phyloP scores from a whole-genome alignment of 2,329 filamentous ascomycete species.

The Hymenoscyphus linearis region DNA sequence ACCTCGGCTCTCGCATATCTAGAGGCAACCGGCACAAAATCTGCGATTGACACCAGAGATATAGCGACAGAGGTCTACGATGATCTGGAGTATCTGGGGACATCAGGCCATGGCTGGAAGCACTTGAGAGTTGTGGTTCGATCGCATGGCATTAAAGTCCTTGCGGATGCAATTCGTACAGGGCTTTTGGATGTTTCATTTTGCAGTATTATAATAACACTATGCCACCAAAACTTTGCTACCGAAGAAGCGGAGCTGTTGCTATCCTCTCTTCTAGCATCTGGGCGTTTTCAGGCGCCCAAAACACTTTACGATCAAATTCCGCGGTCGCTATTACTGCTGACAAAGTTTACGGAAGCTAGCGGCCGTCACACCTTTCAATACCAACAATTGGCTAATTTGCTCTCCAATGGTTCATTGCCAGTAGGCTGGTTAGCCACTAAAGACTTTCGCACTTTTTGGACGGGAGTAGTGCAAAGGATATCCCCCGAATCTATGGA shows the following conservation, averaged over 20 bases:
- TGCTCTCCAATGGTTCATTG: slow-evolving; percentile 35
- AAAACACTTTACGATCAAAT: slow-evolving; percentile 27
- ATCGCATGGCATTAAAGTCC: slow-evolving; percentile 41
- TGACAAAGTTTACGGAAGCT: slow-evolving; percentile 33
- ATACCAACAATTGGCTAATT: slow-evolving; percentile 34
- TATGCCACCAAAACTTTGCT: slow-evolving; percentile 37
- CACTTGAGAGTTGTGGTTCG: slow-evolving; percentile 42
- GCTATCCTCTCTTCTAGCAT: slow-evolving; percentile 33
- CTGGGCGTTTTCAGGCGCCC: slow-evolving; percentile 35
- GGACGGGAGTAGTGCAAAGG: slow-evolving; percentile 35
- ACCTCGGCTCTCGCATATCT: slow-evolving; percentile 36
- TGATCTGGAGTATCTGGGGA: slow-evolving; percentile 42
- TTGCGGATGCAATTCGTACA: slow-evolving; percentile 39
- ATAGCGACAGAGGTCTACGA: slow-evolving; percentile 43
- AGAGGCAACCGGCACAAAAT: slow-evolving; percentile 35
- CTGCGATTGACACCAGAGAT: slow-evolving; percentile 31
- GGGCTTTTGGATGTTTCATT: slow-evolving; percentile 40
- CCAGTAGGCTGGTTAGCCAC: slow-evolving; percentile 42
- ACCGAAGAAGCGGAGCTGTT: slow-evolving; percentile 39
- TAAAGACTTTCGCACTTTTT: slow-evolving; percentile 37
- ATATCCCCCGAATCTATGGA: slow-evolving; percentile 32
- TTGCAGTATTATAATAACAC: slow-evolving; percentile 36
- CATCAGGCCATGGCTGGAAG: slow-evolving; percentile 39
- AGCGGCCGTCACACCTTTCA: slow-evolving; percentile 32
- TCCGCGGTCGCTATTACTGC: slow-evolving; percentile 32